Evolutionary conservation across 768 basidiomycete genomes (phyloP), one percentile per base, ranked within the genome.

Genomic region (Tulasnella sp.): DNA sequence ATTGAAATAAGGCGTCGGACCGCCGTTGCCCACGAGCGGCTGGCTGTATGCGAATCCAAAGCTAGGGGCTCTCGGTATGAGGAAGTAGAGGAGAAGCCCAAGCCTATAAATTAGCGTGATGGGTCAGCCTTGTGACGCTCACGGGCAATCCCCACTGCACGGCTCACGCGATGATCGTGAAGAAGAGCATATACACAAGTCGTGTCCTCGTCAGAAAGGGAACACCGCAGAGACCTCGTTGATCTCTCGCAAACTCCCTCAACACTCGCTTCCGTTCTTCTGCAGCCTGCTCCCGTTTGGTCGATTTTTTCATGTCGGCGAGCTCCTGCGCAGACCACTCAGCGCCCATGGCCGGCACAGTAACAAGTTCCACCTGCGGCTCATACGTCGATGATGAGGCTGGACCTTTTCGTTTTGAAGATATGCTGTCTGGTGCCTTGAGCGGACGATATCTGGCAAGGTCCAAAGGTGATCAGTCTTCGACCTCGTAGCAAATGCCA

Each of bases 321-420:
- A 96, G 71, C 68, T 97, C 92, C 19, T 78, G 73, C 51, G 82
- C 81, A 24, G 78, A 78, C 92, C 92, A 97, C 72, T 97, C 92
- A 0, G 92, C 74, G 19, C 92, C 92, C 2, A 97, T 76, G 1
- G 87, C 87, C 2, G 92, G 92, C 0, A 96, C 90, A 0, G 92
- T 94, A 45, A 94, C 85, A 69, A 93, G 76, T 70, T 97, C 92
- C 22, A 92, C 87, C 29, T 59, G 45, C 2, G 79, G 81, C 9
- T 74, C 74, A 34, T 43, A 54, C 3, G 65, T 57, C 17, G 70
- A 53, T 44, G 59, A 60, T 19, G 52, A 38, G 1, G 41, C 54
- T 22, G 38, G 38, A 15, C 44, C 44, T 48, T 59, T 59, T 25
- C 45, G 43, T 21, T 45, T 56, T 24, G 54, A 56, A 17, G 24